Evolutionary conservation across 352 stramenopile species (phyloP).

Genomic region (Elongisporangium undulatum): DNA sequence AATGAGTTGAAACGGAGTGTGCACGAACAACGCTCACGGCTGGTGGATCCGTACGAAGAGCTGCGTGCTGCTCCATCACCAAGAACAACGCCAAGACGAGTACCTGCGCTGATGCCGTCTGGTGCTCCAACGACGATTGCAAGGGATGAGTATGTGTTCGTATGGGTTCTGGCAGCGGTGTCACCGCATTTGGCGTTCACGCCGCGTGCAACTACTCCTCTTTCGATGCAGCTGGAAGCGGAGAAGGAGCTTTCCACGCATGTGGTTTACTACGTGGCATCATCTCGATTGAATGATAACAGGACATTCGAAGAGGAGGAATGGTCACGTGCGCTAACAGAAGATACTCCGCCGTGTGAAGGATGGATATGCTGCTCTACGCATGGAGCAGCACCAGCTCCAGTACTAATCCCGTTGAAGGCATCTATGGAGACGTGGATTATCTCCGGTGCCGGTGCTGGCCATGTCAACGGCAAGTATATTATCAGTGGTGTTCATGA

Average conservation of each 20-base stretch:
- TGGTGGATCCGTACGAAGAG: slow-evolving; percentile 38
- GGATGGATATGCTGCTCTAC: slow-evolving; percentile 56
- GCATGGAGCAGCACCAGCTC: slow-evolving; percentile 33
- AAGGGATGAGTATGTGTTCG: slow-evolving; percentile 17
- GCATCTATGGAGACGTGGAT: slow-evolving; percentile 63
- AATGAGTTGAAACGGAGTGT: slow-evolving; percentile 27
- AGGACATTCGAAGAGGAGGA: slow-evolving; percentile 9
- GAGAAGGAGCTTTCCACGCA: slow-evolving; percentile 69
- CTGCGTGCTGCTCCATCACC: slow-evolving; percentile 5
- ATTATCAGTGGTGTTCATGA: slow-evolving; percentile 56
- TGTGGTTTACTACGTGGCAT: slow-evolving; percentile 60
- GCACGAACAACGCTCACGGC: slow-evolving; percentile 20
- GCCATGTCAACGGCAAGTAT: slow-evolving; percentile 61
- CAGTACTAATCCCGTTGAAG: slow-evolving; percentile 22
- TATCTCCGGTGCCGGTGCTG: slow-evolving; percentile 41
- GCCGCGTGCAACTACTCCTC: slow-evolving; percentile 26
- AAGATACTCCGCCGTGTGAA: slow-evolving; percentile 26
- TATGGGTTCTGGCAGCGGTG: slow-evolving; percentile 54
- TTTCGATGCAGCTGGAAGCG: slow-evolving; percentile 13
- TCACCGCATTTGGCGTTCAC: slow-evolving; percentile 45
- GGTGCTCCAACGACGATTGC: neutral
- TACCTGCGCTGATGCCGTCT: neutral
- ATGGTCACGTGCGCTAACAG: slow-evolving; percentile 6
- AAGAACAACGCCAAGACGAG: neutral
- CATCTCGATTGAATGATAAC: slow-evolving; percentile 17